Evolutionary conservation across 306 rosid species (phyloP), one percentile per base, ranked within the genome.

Genomic region (Gillenia trifoliata): DNA sequence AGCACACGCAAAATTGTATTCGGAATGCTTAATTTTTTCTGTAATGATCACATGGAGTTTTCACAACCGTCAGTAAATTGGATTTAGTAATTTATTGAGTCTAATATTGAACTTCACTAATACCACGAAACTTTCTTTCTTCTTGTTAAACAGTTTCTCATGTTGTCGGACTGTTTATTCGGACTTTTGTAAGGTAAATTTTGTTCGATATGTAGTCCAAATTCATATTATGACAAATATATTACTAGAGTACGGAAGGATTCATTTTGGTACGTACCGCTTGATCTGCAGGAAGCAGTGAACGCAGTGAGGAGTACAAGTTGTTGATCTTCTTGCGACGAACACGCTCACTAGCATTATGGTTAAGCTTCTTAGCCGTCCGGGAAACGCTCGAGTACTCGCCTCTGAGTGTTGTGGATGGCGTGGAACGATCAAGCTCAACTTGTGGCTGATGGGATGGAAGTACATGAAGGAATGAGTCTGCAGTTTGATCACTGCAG

Each of bases 311-410:
- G 3, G 91, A 85, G 66, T 86, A 88, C 77, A 91, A 68, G 70
- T 34, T 12, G 71, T 89, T 93, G 77, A 93, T 86, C 7, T 33
- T 93, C 88, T 86, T 89, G 67, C 97, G 93, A 29, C 96, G 98
- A 78, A 85, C 88, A 3, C 93, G 93, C 78, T 93, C 98, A 26
- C 87, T 85, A 19, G 93, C 98, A 68, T 89, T 93, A 80, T 93
- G 98, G 71, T 77, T 82, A 33, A 86, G 91, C 83, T 93, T 93
- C 88, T 80, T 89, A 1, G 68, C 81, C 80, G 54, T 54, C 4
- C 63, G 63, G 2, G 75, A 76, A 52, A 55, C 56, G 0, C 66
- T 68, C 49, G 6, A 15, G 49, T 45, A 8, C 3, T 56, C 75
- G 11, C 25, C 25, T 28, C 72, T 70, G 41, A 75, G 15, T 0